Evolutionary conservation across 768 basidiomycete genomes (phyloP), one percentile per base, ranked within the genome.

Genomic region (Collybiopsis luxurians): DNA sequence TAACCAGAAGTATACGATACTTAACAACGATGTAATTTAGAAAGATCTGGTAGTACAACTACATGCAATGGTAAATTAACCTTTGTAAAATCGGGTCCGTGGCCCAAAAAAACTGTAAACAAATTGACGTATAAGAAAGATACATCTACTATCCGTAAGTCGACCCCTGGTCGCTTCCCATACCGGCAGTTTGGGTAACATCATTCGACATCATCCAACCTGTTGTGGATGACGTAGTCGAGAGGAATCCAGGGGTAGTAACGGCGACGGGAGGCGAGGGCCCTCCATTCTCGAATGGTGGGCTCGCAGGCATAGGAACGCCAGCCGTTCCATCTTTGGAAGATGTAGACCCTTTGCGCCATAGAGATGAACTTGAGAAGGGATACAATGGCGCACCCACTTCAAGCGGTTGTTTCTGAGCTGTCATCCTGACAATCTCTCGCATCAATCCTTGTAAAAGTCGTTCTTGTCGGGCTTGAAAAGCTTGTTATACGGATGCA

Each of bases 401-500:
- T 67, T 90, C 85, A 31, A 92, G 77, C 17, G 91, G 90, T 61
- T 85, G 83, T 65, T 87, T 86, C 69, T 92, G 90, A 12, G 79
- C 84, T 17, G 92, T 93, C 78, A 91, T 83, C 55, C 86, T 79
- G 31, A 93, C 84, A 58, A 93, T 92, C 65, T 92, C 92, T 45
- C 82, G 76, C 91, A 93, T 92, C 36, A 92, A 76, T 3, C 87
- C 89, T 64, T 92, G 91, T 15, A 94, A 75, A 21, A 94, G 73
- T 60, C 82, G 82, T 68, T 94, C 91, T 72, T 94, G 92, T 24
- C 91, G 90, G 30, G 83, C 91, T 93, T 65, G 15, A 46, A 62
- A 23, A 46, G 48, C 60, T 26, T 56, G 60, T 65, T 7, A 44
- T 28, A 45, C 49, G 45, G 53, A 31, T 2, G 19, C 19, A 36